Base-by-base conservation (phyloP, 2,329 filamentous ascomycete genomes). In the Arachnomyces sp. region DNA sequence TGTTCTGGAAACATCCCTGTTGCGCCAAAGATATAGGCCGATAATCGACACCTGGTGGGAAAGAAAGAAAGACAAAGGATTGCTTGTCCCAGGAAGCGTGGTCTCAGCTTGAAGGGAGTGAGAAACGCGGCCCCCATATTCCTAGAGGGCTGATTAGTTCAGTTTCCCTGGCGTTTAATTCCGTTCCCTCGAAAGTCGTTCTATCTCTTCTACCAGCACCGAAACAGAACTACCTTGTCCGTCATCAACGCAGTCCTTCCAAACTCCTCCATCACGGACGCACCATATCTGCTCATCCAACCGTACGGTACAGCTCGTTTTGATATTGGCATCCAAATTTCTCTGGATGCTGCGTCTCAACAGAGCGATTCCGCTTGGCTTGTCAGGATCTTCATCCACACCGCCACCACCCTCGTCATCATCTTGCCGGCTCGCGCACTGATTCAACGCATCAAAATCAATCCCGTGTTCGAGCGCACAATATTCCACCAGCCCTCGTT, bases 401-500 rank as follows among this genome's bases (percentile, higher is more conserved):
- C 51, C 49, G 39, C 46, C 14, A 70, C 65, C 35, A 76, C 82
- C 49, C 78, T 75, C 54, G 18, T 49, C 75, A 20, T 86, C 85
- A 50, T 87, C 78, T 43, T 94, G 82, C 46, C 76, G 72, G 31
- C 81, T 81, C 32, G 86, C 81, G 60, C 92, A 98, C 14, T 82
- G 71, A 60, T 96, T 93, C 40, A 98, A 65, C 48, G 76, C 72
- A 17, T 79, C 73, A 58, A 95, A 87, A 54, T 92, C 82, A 36
- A 96, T 80, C 18, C 86, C 88, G 56, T 94, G 86, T 64, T 96
- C 87, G 37, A 94, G 70, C 2, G 92, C 87, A 60, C 92, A 98
- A 57, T 87, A 80, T 58, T 93, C 76, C 31, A 95, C 74, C 13
- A 95, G 73, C n/a, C 73, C 72, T 37, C 82, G 76, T 28, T 84